Percentiles rank a stretch among this genome's conserved stretches.
Conservation (phyloP, 1,284 basidiomycete genomes). For the Termitomyces sp. region DNA sequence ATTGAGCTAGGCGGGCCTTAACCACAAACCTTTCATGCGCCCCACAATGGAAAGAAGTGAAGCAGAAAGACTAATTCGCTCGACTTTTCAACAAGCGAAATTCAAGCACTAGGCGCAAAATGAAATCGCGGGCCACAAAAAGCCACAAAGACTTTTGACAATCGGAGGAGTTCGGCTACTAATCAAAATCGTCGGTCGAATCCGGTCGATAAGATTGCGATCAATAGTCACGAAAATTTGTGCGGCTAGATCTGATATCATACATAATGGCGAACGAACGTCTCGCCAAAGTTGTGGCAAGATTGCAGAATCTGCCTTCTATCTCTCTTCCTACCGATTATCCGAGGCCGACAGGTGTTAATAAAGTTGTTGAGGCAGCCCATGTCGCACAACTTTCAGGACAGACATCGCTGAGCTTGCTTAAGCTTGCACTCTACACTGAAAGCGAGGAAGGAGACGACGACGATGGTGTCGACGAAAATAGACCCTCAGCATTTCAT, state of each 20-base stretch:
- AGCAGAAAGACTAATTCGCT: too few relatives aligned
- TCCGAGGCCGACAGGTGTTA: slow-evolving; percentile 73
- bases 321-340: slow-evolving; percentile 97
- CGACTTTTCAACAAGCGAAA: too few relatives aligned
- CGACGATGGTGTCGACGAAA: slow-evolving; percentile 38
- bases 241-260: neutral
- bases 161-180: neutral
- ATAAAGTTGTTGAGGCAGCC: slow-evolving; percentile 77
- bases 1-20: slow-evolving; percentile 84
- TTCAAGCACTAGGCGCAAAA: too few relatives aligned
- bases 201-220: slow-evolving; percentile 2
- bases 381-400: slow-evolving; percentile 63
- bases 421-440: slow-evolving; percentile 73
- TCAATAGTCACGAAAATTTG: neutral
- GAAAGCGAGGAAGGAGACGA: slow-evolving; percentile 55
- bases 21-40: too few relatives aligned
- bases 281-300: slow-evolving; percentile 50
- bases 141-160: neutral
- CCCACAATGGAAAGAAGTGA: too few relatives aligned
- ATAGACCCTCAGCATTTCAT: slow-evolving; percentile 83
- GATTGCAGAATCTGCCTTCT: slow-evolving; percentile 77
- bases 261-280: slow-evolving; percentile 32
- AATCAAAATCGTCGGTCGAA: slow-evolving; percentile 1
- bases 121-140: too few relatives aligned
- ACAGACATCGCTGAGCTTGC: slow-evolving; percentile 62